Evolutionary conservation across 1,284 basidiomycete species (phyloP).

Genomic region (Vanrija pseudolonga): DNA sequence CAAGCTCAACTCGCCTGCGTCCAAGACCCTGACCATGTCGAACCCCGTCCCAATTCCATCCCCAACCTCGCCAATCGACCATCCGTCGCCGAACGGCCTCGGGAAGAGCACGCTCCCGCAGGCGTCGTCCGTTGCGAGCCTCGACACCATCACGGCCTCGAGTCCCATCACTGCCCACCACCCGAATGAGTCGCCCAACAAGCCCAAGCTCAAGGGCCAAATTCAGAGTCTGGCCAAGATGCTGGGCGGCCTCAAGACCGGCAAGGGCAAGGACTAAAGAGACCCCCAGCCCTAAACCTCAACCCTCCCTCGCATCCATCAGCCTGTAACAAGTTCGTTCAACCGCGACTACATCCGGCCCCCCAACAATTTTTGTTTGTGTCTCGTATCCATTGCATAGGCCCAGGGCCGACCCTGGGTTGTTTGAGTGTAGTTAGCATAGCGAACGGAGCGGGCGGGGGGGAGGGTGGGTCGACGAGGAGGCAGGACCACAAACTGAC

Average conservation of each 20-base stretch:
- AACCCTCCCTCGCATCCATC: no score
- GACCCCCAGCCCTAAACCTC: no score
- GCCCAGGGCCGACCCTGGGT: no score
- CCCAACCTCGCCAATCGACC: no score
- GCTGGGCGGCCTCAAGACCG: slow-evolving; percentile 45
- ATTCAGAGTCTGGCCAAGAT: slow-evolving; percentile 46
- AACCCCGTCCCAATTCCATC: no score
- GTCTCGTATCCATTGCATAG: no score
- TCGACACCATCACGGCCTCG: background rate
- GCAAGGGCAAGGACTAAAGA: slow-evolving; percentile 30
- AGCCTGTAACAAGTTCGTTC: no score
- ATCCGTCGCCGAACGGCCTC: no score
- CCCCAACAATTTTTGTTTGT: no score
- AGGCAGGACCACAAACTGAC: background rate
- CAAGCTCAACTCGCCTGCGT: background rate
- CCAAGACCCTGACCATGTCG: background rate
- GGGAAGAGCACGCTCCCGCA: no score
- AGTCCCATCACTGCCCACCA: background rate
- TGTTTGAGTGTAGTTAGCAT: background rate
- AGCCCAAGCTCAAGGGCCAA: slow-evolving; percentile 47
- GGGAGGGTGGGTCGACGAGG: background rate
- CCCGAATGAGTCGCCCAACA: slow-evolving; percentile 26
- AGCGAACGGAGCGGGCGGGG: background rate
- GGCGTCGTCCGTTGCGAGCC: background rate
- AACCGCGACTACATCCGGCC: no score